Conservation (phyloP, 345 rosid genomes). For the Camelina neglecta region DNA sequence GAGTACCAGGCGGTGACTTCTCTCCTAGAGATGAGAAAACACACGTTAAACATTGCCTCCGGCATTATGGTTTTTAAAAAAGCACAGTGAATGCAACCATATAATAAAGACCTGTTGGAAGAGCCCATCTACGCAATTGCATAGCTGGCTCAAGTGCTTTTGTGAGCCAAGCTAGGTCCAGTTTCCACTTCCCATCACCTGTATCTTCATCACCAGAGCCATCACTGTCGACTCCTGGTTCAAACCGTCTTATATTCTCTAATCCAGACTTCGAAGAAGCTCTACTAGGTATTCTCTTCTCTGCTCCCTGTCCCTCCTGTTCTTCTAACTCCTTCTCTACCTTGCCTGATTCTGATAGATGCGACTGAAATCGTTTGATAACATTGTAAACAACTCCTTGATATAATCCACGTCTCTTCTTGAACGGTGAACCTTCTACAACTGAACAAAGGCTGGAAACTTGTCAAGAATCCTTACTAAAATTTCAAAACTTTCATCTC, state of each 20-base stretch:
- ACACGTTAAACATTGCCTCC: slow-evolving; percentile 28
- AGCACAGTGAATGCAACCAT: slow-evolving; percentile 5
- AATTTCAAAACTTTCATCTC: slow-evolving; percentile 19
- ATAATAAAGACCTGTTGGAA: slow-evolving; percentile 65
- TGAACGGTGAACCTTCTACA: slow-evolving; percentile 31
- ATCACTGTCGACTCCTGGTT: slow-evolving; percentile 43
- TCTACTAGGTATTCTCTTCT: slow-evolving; percentile 40
- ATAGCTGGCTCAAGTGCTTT: slow-evolving; percentile 83
- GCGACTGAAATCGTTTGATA: slow-evolving; percentile 55
- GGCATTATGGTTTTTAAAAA: slow-evolving; percentile 26
- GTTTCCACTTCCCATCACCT: slow-evolving; percentile 62
- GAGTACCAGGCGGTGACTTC: slow-evolving; percentile 54
- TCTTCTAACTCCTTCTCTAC: slow-evolving; percentile 37
- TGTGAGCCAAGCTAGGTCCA: slow-evolving; percentile 81
- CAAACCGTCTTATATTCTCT: slow-evolving; percentile 35
- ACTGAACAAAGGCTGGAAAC: slow-evolving; percentile 20
- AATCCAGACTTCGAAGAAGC: slow-evolving; percentile 40
- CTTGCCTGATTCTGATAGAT: slow-evolving; percentile 48
- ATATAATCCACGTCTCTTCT: slow-evolving; percentile 48
- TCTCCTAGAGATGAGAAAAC: slow-evolving; percentile 44
- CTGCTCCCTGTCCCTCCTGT: slow-evolving; percentile 33
- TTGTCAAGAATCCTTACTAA: slow-evolving; percentile 10
- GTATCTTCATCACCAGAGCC: slow-evolving; percentile 58
- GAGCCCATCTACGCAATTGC: slow-evolving; percentile 77
- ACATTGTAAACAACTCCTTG: slow-evolving; percentile 50